These are phyloP conservation scores for Setomelanomma holmii DNA, from an alignment of 2,329 filamentous ascomycete genomes.

Conservation along the genomic window DNA sequence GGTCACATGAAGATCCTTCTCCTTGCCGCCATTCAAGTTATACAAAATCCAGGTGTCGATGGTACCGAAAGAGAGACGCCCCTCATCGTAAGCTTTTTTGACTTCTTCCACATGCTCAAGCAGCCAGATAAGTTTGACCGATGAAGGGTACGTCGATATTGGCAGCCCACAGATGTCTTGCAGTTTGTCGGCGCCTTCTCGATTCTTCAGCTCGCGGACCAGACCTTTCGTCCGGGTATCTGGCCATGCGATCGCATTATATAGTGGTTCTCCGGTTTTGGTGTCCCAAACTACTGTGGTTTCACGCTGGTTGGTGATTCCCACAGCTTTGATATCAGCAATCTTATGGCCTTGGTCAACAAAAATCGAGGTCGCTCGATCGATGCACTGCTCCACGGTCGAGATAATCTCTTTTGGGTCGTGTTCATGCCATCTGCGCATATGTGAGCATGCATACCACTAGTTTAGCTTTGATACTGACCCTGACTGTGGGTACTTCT, in stretches of 20 bases:
- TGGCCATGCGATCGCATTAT: slow-evolving; percentile 87
- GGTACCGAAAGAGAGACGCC: slow-evolving; percentile 81
- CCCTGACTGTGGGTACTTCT: slow-evolving; percentile 85
- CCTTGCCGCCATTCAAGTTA: slow-evolving; percentile 76
- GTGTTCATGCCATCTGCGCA: slow-evolving; percentile 83
- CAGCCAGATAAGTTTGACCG: slow-evolving; percentile 85
- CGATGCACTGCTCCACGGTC: slow-evolving; percentile 81
- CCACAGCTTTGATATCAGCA: slow-evolving; percentile 76
- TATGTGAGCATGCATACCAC: slow-evolving; percentile 17
- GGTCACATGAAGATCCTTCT: slow-evolving; percentile 76
- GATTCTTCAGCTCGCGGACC: slow-evolving; percentile 76
- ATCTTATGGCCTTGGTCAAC: slow-evolving; percentile 70
- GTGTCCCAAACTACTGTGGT: slow-evolving; percentile 87
- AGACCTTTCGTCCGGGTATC: slow-evolving; percentile 81
- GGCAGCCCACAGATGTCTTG: slow-evolving; percentile 78
- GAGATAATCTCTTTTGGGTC: slow-evolving; percentile 78
- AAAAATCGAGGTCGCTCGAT: slow-evolving; percentile 76
- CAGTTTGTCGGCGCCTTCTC: slow-evolving; percentile 72
- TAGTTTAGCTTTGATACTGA: slow-evolving; percentile 55
- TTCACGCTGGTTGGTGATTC: slow-evolving; percentile 90
- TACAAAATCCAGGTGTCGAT: slow-evolving; percentile 90
- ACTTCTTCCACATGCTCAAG: slow-evolving; percentile 75
- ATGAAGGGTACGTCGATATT: slow-evolving; percentile 86
- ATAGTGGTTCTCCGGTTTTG: slow-evolving; percentile 77
- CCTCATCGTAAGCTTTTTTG: slow-evolving; percentile 75